These are phyloP conservation scores for Lactarius hatsudake DNA, from an alignment of 768 basidiomycete genomes.

Conservation along the genomic window DNA sequence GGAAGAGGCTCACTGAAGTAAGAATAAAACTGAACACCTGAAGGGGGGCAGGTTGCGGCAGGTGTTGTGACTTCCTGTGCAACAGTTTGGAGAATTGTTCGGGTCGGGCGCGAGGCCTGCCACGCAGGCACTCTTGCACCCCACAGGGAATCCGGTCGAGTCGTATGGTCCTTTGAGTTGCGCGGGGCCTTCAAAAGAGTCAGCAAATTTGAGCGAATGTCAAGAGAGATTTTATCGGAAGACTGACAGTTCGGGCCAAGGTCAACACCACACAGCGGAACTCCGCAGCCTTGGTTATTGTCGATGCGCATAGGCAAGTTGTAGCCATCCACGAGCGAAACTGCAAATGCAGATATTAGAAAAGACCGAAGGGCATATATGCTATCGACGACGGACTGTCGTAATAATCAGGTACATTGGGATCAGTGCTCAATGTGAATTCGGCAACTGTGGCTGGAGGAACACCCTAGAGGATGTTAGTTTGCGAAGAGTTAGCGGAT, in stretches of 20 bases:
- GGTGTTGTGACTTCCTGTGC: conserved; percentile 45
- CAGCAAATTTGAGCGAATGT: neutral
- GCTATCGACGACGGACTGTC: conserved; percentile 28
- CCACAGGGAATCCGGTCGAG: conserved; percentile 38
- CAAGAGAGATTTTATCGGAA: neutral
- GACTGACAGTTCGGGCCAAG: conserved; percentile 36
- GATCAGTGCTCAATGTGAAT: conserved; percentile 35
- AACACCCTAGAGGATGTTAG: conserved; percentile 31
- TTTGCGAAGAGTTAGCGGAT: neutral
- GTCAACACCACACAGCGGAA: conserved; percentile 38
- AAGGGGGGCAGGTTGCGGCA: conserved; percentile 54
- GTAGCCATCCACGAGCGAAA: conserved; percentile 36
- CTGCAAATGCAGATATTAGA: conserved; percentile 25
- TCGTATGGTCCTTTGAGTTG: conserved; percentile 38
- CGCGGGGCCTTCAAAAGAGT: conserved; percentile 33
- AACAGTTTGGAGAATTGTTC: conserved; percentile 48
- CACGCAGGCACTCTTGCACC: conserved; percentile 45
- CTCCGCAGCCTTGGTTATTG: conserved; percentile 35
- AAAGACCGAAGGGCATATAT: neutral
- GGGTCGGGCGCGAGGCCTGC: conserved; percentile 36
- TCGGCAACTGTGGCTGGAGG: conserved; percentile 39
- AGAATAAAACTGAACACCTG: conserved; percentile 41
- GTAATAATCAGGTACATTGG: conserved; percentile 33
- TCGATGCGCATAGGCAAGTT: conserved; percentile 38
- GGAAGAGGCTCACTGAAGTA: neutral